Evolutionary conservation across 2,329 filamentous ascomycete species (phyloP), one percentile per base, ranked within the genome.

Genomic region (Botrytis deweyae): DNA sequence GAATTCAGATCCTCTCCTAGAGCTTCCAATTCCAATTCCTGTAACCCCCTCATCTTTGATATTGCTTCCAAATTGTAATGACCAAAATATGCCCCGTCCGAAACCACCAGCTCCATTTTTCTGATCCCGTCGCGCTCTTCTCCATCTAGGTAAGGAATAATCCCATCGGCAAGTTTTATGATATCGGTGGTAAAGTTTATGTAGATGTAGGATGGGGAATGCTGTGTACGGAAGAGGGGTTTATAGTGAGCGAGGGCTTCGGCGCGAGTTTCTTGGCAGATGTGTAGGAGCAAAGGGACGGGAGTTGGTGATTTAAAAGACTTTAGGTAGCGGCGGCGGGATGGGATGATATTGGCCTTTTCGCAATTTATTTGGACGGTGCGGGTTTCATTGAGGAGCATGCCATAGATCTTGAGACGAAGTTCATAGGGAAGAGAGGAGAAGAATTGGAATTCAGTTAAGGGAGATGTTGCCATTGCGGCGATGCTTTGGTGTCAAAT

Each of bases 251-350:
- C 61, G 22, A 80, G 72, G n/a, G 74, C 76, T 71, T 78, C 76
- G 71, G 68, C 72, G 3, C 82, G 79, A 8, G 81, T 79, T 75
- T 82, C 81, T 3, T 64, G 76, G 63, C 74, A 79, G n/a, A 77
- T 74, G 72, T 80, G 78, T 9, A 83, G 74, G 29, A 80, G 74
- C 1, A 75, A 10, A 9, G 79, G 80, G 36, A 78, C 77, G 0
- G 79, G 78, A 0, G 75, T 76, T 2, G 71, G 18, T 18, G 78
- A 79, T 16, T 64, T 58, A 36, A 76, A 80, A 10, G 71, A 62
- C 63, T 75, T 62, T 29, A 72, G 63, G 38, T 62, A 74, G 22
- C 73, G 78, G 69, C 61, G 61, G 29, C 64, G 49, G 52, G n/a
- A n/a, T 29, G 55, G 46, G 12, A 66, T 61, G 4, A 59, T 22